Base-by-base conservation (phyloP, 139 green algal species). In the Bryopsis sp. region DNA sequence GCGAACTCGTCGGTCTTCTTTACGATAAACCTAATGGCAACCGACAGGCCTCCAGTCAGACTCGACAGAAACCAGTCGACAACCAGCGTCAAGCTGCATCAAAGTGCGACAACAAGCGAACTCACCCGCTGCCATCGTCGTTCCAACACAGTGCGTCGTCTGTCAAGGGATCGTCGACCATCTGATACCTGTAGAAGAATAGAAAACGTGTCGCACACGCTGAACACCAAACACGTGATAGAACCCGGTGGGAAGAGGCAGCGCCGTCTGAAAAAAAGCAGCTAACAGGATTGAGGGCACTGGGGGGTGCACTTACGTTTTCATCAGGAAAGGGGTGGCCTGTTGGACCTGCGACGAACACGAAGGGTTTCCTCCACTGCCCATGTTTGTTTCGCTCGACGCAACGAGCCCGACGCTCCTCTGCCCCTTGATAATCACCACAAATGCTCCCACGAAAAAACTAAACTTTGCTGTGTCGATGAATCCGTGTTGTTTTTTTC, bases 1-100 rank as follows among this genome's bases (percentile, higher is more conserved):
- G 87, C 84, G 72, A 95, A 95, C 59, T 95, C 87, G 0, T 76
- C 77, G 19, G 84, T 85, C 57, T 89, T 85, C 89, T 87, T 95
- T 2, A 95, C 89, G 1, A 93, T 75, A 58, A 95, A 95, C 67
- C 83, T 91, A 63, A 7, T 19, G n/a, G 32, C 38, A 24, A 19
- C 7, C 46, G 62, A n/a, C 68, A 11, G 71, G 19, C 46, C 26
- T 38, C 26, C 4, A 7, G 3, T 47, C 28, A 26, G 35, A 19
- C 64, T 39, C 1, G 50, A 50, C 11, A 64, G 57, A 50, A 50
- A 50, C 57, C 57, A 64, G 39, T 50, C 38, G 8, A 34, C 19
- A 28, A 33, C 15, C 32, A 64, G 15, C 11, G 31, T 15, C 11
- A 64, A 15, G 57, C 28, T 28, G 57, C 57, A 64, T 50, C 28